Evolutionary conservation across 225 moss, liverwort and hornwort genomes (phyloP).

Genomic region (Neckera pumila): DNA sequence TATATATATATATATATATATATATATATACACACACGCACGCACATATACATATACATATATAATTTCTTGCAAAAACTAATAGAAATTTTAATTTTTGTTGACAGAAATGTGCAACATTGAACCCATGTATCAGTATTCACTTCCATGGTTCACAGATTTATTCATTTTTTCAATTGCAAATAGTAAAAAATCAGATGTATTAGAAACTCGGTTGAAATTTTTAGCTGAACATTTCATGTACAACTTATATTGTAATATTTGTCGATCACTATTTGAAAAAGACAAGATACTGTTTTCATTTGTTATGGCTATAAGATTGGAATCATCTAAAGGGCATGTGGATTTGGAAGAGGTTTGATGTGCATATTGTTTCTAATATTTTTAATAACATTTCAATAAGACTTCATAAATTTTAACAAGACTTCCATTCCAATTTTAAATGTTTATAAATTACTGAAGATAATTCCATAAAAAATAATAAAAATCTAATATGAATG

Average conservation of each 20-base stretch:
- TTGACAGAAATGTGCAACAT: constrained; percentile 77
- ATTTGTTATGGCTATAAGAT: constrained; percentile 54
- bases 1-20: no score
- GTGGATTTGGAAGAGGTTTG: constrained; percentile 69
- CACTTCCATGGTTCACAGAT: constrained; percentile 73
- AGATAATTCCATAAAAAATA: neutral
- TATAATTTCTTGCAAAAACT: neutral
- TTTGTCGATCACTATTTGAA: constrained; percentile 82
- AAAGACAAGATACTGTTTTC: constrained; percentile 80
- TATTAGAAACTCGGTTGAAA: constrained; percentile 29
- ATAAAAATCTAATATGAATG: neutral
- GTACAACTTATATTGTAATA: constrained; percentile 77
- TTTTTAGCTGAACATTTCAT: constrained; percentile 52
- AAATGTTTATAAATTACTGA: neutral
- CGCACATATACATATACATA: no score
- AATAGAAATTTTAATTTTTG: neutral
- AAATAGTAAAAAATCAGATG: constrained; percentile 44
- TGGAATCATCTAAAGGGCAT: constrained; percentile 26
- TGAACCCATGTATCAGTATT: constrained; percentile 93
- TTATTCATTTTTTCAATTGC: constrained; percentile 55
- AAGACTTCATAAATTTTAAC: no score
- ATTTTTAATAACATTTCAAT: neutral
- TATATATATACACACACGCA: no score
- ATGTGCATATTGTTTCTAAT: no score
- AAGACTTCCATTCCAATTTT: neutral